Percentiles rank a stretch among this genome's conserved stretches.
Evolutionary conservation across 495 filamentous ascomycete genomes (phyloP).

Genomic region (Venustampulla echinocandica): DNA sequence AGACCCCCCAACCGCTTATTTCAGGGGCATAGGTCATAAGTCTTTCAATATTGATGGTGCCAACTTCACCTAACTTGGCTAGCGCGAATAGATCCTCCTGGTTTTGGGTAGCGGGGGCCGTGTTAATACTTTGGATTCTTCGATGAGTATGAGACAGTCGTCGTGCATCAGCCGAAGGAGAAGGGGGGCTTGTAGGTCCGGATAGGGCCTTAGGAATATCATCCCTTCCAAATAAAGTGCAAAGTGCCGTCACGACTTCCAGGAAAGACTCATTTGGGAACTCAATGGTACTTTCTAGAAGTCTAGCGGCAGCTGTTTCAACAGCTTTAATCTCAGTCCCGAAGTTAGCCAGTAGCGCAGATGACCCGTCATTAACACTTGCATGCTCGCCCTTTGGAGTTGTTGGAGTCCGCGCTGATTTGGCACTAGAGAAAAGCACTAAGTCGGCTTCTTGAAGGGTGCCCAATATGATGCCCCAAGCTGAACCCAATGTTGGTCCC

Average conservation of each 20-base stretch:
- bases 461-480: slow-evolving; percentile 86
- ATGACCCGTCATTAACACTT: slow-evolving; percentile 34
- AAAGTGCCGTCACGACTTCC: slow-evolving; percentile 67
- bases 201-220: slow-evolving; percentile 24
- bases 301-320: slow-evolving; percentile 73
- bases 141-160: slow-evolving; percentile 35
- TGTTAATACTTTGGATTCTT: slow-evolving; percentile 49
- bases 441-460: slow-evolving; percentile 87
- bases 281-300: slow-evolving; percentile 84
- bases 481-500: slow-evolving; percentile 72
- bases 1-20: slow-evolving; percentile 61
- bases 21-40: slow-evolving; percentile 55
- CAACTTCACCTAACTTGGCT: slow-evolving; percentile 71
- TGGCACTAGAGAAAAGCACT: slow-evolving; percentile 57
- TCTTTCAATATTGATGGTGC: slow-evolving; percentile 67
- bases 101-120: slow-evolving; percentile 42
- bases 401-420: slow-evolving; percentile 34
- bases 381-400: slow-evolving; percentile 28
- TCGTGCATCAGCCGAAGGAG: slow-evolving; percentile 24
- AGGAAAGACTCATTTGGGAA: slow-evolving; percentile 75
- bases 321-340: slow-evolving; percentile 76
- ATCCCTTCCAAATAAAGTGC: slow-evolving; percentile 48
- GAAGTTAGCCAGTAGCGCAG: slow-evolving; percentile 51
- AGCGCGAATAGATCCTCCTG: slow-evolving; percentile 71
- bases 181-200: slow-evolving; percentile 17